Evolutionary conservation across 345 rosid species (phyloP).

Genomic region (Draba incana): DNA sequence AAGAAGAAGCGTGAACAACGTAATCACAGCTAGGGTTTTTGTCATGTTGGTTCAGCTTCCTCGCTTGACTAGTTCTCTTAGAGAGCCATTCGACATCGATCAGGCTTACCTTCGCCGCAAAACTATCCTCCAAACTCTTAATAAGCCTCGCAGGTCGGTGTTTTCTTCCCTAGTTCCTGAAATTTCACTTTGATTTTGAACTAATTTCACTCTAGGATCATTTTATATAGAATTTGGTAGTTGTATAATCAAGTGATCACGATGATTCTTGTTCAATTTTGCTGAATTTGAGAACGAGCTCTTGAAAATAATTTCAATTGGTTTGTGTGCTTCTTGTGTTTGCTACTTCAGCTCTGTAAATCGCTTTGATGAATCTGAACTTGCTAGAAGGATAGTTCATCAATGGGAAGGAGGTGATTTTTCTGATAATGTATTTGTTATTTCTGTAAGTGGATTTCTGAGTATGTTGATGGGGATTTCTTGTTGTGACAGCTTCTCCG

Average conservation of each 20-base stretch:
- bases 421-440: neutral
- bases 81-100: constrained; percentile 85
- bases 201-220: constrained; percentile 4
- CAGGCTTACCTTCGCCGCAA: constrained; percentile 88
- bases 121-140: constrained; percentile 57
- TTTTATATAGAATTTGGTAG: constrained; percentile 22
- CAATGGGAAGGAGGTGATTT: constrained; percentile 84
- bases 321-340: constrained; percentile 9
- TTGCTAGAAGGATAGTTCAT: constrained; percentile 74
- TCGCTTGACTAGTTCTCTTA: constrained; percentile 78
- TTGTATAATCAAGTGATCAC: constrained; percentile 20
- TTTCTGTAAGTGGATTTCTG: neutral
- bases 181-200: neutral
- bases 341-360: constrained; percentile 35
- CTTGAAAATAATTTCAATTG: neutral
- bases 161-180: neutral
- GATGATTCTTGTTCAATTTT: neutral
- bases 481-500: constrained; percentile 60
- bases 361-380: constrained; percentile 70
- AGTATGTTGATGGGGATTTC: constrained; percentile 25
- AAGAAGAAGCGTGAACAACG: constrained; percentile 31
- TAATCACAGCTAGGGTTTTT: neutral
- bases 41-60: constrained; percentile 78
- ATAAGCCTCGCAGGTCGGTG: constrained; percentile 57
- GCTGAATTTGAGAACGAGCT: too few relatives aligned